Conservation (phyloP, 768 basidiomycete genomes). For the Boletellus sp. region DNA sequence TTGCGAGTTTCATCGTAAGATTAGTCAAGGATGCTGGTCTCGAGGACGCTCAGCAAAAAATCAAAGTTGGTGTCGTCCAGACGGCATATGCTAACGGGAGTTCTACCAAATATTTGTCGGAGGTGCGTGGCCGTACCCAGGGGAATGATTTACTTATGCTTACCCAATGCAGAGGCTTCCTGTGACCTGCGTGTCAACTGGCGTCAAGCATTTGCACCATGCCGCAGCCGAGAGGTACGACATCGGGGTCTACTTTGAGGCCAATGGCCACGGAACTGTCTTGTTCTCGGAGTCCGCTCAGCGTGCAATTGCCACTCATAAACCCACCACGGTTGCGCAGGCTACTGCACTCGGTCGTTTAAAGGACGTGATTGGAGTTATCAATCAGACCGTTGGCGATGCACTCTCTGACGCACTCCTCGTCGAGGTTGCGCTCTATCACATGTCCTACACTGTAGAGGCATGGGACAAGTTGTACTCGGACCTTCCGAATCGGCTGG, state of each 20-base stretch:
- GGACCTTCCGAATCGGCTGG: conserved; percentile 91
- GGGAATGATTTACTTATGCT: conserved; percentile 4
- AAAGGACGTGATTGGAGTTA: conserved; percentile 71
- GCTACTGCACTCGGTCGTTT: conserved; percentile 76
- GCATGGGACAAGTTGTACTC: conserved; percentile 94
- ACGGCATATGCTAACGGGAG: conserved; percentile 98
- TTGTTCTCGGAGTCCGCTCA: conserved; percentile 81
- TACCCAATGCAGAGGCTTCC: conserved; percentile 69
- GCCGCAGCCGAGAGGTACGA: conserved; percentile 90
- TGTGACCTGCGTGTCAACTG: conserved; percentile 92
- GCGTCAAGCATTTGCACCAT: conserved; percentile 97
- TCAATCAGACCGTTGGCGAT: conserved; percentile 98
- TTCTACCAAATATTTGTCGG: conserved; percentile 87
- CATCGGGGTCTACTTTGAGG: conserved; percentile 99
- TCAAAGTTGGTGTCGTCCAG: conserved; percentile 93
- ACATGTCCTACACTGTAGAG: conserved; percentile 75
- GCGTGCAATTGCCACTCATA: conserved; percentile 52
- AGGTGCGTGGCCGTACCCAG: conserved; percentile 43
- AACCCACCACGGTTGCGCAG: conserved; percentile 81
- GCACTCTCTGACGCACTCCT: conserved; percentile 94
- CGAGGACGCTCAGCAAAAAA: conserved; percentile 44
- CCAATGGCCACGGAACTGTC: conserved; percentile 98
- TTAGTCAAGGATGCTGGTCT: conserved; percentile 83
- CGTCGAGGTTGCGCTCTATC: conserved; percentile 87
- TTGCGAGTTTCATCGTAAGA: conserved; percentile 89